Evolutionary conservation across 192 early-diverging fungal species (phyloP).

Genomic region (Podila epigama): DNA sequence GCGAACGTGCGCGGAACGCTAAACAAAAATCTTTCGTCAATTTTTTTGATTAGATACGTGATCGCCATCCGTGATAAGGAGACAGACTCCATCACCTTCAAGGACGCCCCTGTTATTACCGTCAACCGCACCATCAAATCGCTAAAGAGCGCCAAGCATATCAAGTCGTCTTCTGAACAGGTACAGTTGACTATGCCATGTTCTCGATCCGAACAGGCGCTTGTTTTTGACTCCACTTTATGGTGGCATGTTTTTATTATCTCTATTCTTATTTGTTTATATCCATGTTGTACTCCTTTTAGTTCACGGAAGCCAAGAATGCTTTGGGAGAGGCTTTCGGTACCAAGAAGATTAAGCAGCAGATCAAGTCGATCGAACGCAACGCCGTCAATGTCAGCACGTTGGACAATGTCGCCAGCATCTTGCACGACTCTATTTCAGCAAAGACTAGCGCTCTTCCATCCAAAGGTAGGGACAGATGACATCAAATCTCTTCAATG

Average conservation of each 20-base stretch:
- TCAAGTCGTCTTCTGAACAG: slow-evolving; percentile 16
- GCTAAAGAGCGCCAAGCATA: slow-evolving; percentile 50
- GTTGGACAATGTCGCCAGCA: slow-evolving; percentile 66
- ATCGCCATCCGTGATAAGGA: slow-evolving; percentile 82
- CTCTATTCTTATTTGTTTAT: too few species aligned
- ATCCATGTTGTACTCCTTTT: slow-evolving; percentile 3
- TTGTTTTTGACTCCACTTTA: neutral
- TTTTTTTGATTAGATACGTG: slow-evolving; percentile 83
- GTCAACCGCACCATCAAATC: slow-evolving; percentile 77
- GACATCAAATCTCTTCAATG: slow-evolving; percentile 11
- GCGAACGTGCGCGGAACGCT: too few species aligned
- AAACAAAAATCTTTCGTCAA: too few species aligned
- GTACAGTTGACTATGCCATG: neutral
- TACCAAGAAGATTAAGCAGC: slow-evolving; percentile 86
- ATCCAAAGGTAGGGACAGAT: slow-evolving; percentile 44
- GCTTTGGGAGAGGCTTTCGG: slow-evolving; percentile 92
- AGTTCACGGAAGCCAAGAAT: slow-evolving; percentile 72
- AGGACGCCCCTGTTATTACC: slow-evolving; percentile 68
- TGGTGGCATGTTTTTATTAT: neutral
- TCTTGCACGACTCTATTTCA: slow-evolving; percentile 76
- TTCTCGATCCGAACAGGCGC: neutral
- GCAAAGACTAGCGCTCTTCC: slow-evolving; percentile 70
- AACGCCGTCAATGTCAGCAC: slow-evolving; percentile 84
- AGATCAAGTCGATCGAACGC: slow-evolving; percentile 82
- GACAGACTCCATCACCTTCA: slow-evolving; percentile 72